These are phyloP conservation scores for Aspergillus nomiae DNA, from an alignment of 2,329 filamentous ascomycete species.

Conservation along the genomic window DNA sequence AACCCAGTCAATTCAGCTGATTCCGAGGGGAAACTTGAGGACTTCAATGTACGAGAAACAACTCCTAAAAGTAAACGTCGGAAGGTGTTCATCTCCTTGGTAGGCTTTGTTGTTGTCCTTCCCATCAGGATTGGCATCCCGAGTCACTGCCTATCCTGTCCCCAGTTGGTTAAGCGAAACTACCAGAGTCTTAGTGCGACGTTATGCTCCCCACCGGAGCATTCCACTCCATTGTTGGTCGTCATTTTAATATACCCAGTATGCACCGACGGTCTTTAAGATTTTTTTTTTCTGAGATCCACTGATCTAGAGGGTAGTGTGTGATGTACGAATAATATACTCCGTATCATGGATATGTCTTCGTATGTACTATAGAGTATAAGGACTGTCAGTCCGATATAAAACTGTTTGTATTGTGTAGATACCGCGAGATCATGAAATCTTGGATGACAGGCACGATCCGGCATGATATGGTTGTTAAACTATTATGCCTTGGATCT, in stretches of 20 bases:
- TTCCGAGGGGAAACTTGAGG: neutral
- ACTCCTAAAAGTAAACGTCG: neutral
- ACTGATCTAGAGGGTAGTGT: neutral
- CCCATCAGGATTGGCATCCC: neutral
- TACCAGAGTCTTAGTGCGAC: neutral
- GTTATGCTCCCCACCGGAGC: conserved; percentile 1
- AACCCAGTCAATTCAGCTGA: neutral
- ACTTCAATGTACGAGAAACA: neutral
- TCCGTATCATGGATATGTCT: neutral
- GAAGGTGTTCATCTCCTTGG: neutral
- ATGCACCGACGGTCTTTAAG: neutral
- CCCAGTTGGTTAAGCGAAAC: neutral
- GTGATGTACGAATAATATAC: neutral
- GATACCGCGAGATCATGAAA: neutral
- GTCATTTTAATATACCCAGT: conserved; percentile 1
- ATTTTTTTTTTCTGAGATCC: neutral
- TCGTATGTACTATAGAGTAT: neutral
- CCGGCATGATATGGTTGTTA: neutral
- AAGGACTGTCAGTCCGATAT: neutral
- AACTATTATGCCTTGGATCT: neutral
- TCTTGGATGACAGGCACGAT: neutral
- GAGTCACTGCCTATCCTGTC: neutral
- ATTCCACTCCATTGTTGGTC: conserved; percentile 2
- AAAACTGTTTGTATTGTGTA: neutral
- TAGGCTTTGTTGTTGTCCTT: neutral